Conservation (phyloP, 768 basidiomycete genomes). For the Guyanaporus albipodus region DNA sequence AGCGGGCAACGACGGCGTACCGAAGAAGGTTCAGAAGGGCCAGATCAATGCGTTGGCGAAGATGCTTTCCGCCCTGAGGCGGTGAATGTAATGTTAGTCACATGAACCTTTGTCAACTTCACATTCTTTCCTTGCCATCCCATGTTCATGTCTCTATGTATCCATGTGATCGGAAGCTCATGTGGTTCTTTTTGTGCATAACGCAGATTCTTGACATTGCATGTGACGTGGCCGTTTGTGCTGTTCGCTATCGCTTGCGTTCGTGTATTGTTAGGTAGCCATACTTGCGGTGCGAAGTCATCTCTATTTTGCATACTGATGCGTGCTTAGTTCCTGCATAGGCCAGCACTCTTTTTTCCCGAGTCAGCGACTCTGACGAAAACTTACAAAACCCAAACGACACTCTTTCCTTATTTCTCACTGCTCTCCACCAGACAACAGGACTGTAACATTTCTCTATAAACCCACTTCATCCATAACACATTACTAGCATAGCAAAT, state of each 20-base stretch:
- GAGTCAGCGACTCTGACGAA: slow-evolving; percentile 28
- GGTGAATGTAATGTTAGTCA: slow-evolving; percentile 39
- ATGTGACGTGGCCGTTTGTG: slow-evolving; percentile 23
- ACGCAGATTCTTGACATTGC: slow-evolving; percentile 32
- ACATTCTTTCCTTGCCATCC: neutral
- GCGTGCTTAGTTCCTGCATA: slow-evolving; percentile 21
- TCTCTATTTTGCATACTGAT: slow-evolving; percentile 19
- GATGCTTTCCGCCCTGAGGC: slow-evolving; percentile 81
- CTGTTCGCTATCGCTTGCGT: slow-evolving; percentile 35
- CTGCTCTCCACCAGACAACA: slow-evolving; percentile 14
- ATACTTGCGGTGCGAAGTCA: slow-evolving; percentile 40
- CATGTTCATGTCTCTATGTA: slow-evolving; percentile 2
- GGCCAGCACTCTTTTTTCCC: slow-evolving; percentile 8
- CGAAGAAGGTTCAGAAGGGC: slow-evolving; percentile 81
- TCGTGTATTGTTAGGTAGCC: slow-evolving; percentile 54
- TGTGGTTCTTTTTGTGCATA: slow-evolving; percentile 17
- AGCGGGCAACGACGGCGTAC: slow-evolving; percentile 37
- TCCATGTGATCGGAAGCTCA: slow-evolving; percentile 19
- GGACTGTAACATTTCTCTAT: slow-evolving; percentile 30
- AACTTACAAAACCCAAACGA: slow-evolving; percentile 19
- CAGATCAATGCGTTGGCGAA: slow-evolving; percentile 89
- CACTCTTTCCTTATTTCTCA: slow-evolving; percentile 19
- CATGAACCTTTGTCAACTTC: slow-evolving; percentile 13
- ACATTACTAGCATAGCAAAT: slow-evolving; percentile 24
- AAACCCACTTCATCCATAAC: slow-evolving; percentile 15